Evolutionary conservation across 441 rosid genomes (phyloP), one percentile per base, ranked within the genome.

Genomic region (Bruguiera hainesii): DNA sequence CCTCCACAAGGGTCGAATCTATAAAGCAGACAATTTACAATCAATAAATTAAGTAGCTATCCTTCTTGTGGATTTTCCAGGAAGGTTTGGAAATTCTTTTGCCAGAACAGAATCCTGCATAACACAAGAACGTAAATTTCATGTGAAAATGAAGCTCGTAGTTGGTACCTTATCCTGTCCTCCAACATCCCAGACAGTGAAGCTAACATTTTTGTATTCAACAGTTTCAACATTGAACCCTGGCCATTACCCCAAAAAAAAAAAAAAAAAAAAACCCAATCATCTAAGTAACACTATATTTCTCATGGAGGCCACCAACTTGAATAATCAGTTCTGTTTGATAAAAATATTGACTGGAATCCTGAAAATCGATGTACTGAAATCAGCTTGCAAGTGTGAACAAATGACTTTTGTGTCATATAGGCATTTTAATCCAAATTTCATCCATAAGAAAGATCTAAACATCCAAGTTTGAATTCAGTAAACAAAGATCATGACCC

Each of bases 201-300:
- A 86, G 77, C 76, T 78, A 60, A 75, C 79, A 49, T 82, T 83
- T 67, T 74, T 85, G 83, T 82, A 89, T 71, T 85, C 85, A 21
- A 91, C 82, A 0, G 88, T 81, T 81, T 91, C 94, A 29, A 88
- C 84, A 61, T 88, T 87, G 62, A 89, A 89, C 73, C 96, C 98
- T 88, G 83, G 3, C 39, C 48, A 42, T 42, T 42, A 28, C 59
- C 0, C 1, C 1, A 31, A 31, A 33, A 33, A 33, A 29, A 33
- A 33, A 33, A 33, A 33, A 33, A 2, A 39, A 39, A 2, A 10
- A 11, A 42, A 53, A 53, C 21, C 57, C 26, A 53, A 13, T 9
- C 15, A 53, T 53, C 2, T 20, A 25, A 53, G 16, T 6, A 21
- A 53, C 57, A 53, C 23, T 25, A 53, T 6, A 21, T 25, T 53